Percentiles rank a stretch among this genome's conserved stretches.
Evolutionary conservation across 495 filamentous ascomycete genomes (phyloP).

Genomic region (Talaromyces liani): DNA sequence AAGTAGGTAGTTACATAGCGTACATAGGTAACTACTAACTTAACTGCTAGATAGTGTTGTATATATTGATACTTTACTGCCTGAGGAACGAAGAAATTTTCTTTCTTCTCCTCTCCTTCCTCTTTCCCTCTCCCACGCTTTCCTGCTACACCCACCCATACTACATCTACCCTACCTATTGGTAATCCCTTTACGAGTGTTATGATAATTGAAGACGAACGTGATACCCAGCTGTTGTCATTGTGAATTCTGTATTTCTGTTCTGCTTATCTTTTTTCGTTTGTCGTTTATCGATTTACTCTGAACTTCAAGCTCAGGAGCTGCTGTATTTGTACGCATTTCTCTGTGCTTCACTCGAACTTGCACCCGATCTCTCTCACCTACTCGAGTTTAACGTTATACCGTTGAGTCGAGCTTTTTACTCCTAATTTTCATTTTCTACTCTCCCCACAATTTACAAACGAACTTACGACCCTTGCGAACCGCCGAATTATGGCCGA

Average conservation of each 20-base stretch:
- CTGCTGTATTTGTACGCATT: constrained; percentile 1
- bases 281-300: constrained; percentile 13
- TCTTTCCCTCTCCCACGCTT: constrained; percentile 8
- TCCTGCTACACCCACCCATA: neutral
- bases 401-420: neutral
- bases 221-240: constrained; percentile 2
- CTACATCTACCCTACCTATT: neutral
- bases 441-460: constrained; percentile 13
- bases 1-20: neutral
- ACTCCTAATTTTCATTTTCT: no score
- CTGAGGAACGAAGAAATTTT: constrained; percentile 6
- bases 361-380: neutral
- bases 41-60: neutral
- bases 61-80: neutral
- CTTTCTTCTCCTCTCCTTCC: constrained; percentile 10
- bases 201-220: constrained; percentile 3
- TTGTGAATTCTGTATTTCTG: constrained; percentile 4
- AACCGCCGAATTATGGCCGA: constrained; percentile 4
- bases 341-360: neutral
- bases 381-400: neutral
- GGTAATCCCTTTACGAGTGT: constrained; percentile 3
- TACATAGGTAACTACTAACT: no score
- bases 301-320: neutral
- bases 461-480: constrained; percentile 21
- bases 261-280: neutral